Evolutionary conservation across 345 rosid genomes (phyloP).

Genomic region (Sisymbrium altissimum): DNA sequence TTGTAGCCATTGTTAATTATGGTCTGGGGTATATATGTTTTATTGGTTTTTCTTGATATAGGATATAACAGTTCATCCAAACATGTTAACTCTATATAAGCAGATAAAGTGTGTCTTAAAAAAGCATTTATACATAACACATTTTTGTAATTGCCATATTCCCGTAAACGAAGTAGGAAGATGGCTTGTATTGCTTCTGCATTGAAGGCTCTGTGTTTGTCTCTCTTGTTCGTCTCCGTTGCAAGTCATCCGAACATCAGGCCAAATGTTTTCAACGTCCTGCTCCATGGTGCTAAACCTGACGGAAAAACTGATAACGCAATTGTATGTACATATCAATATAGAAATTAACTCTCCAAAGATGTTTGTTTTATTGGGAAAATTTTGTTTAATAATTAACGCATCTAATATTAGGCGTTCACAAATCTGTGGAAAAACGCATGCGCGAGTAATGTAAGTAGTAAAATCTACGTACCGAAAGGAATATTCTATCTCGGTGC

Average conservation of each 20-base stretch:
- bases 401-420: neutral
- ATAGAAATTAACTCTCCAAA: neutral
- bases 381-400: no score
- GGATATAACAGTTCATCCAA: neutral
- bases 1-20: no score
- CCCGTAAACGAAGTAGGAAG: neutral
- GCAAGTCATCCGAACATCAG: neutral
- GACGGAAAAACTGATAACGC: conserved; percentile 24
- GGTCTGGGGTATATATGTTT: no score
- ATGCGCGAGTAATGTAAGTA: conserved; percentile 6
- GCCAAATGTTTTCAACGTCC: conserved; percentile 9
- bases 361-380: no score
- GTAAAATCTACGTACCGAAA: conserved; percentile 22
- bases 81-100: conserved; percentile 4
- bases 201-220: neutral
- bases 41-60: neutral
- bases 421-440: conserved; percentile 12
- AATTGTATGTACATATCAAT: neutral
- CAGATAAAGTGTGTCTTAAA: no score
- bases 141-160: neutral
- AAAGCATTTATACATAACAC: no score
- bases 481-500: conserved; percentile 22
- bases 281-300: conserved; percentile 4
- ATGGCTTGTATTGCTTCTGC: neutral
- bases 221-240: neutral